Conservation (phyloP, 805 yeast species). For the Millerozyma miso region DNA sequence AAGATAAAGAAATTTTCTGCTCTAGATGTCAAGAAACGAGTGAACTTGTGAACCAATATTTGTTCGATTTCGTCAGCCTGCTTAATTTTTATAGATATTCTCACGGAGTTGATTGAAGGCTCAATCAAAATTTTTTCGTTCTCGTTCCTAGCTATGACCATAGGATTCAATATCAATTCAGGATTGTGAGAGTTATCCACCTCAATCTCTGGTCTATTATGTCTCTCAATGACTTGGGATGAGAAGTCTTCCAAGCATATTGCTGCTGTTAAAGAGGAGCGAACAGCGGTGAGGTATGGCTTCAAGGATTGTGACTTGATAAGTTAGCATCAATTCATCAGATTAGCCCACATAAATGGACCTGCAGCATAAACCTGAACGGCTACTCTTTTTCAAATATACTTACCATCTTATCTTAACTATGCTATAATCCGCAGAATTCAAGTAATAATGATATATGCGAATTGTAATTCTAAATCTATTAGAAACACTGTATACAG, state of each 20-base stretch:
- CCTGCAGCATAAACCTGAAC: too few species aligned
- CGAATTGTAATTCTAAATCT: not conserved
- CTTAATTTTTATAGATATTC: slow-evolving; percentile 88
- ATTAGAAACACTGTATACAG: not conserved
- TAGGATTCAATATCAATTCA: slow-evolving; percentile 82
- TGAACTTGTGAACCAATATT: slow-evolving; percentile 89
- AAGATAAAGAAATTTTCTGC: slow-evolving; percentile 92
- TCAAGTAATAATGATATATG: not conserved
- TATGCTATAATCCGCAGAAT: not conserved
- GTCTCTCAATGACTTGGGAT: slow-evolving; percentile 94
- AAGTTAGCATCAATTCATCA: not conserved
- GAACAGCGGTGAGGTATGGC: slow-evolving; percentile 91
- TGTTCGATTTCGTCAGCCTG: slow-evolving; percentile 97
- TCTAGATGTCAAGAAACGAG: slow-evolving; percentile 88
- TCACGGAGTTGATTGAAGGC: slow-evolving; percentile 86
- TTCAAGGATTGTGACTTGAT: slow-evolving; percentile 92
- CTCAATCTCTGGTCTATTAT: slow-evolving; percentile 95
- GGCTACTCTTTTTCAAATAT: not conserved
- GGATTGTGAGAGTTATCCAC: slow-evolving; percentile 66
- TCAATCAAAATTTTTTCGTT: slow-evolving; percentile 90
- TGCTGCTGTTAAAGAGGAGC: slow-evolving; percentile 90
- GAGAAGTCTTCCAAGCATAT: slow-evolving; percentile 89
- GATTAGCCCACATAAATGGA: too few species aligned
- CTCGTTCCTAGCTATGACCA: slow-evolving; percentile 88
- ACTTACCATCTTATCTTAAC: not conserved